Conservation (phyloP, 768 basidiomycete genomes). For the Leccinum disarticulatum region DNA sequence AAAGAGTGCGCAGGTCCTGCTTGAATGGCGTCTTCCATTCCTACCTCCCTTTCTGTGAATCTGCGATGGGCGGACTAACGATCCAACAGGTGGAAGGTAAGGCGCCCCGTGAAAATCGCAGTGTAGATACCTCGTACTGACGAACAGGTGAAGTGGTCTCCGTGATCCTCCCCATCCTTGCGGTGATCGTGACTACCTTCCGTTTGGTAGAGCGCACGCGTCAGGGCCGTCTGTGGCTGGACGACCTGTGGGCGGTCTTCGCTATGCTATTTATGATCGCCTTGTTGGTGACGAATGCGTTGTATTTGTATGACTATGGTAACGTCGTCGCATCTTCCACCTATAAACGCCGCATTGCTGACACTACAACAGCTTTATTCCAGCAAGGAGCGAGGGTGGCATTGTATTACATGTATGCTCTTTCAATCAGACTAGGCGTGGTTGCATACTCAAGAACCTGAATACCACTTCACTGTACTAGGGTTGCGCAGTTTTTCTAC, state of each 20-base stretch:
- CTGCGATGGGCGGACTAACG: neutral
- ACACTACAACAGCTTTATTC: neutral
- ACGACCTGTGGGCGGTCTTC: neutral
- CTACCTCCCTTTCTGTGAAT: neutral
- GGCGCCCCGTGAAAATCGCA: neutral
- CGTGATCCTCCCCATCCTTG: constrained; percentile 2
- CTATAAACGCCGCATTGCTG: neutral
- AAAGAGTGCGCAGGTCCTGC: neutral
- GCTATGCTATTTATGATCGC: constrained; percentile 1
- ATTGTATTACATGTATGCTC: constrained; percentile 2
- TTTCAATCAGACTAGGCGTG: neutral
- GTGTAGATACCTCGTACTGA: neutral
- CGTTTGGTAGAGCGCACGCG: constrained; percentile 1
- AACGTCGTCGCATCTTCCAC: neutral
- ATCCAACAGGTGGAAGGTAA: constrained; percentile 6
- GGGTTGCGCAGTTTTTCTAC: constrained; percentile 8
- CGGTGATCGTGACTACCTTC: constrained; percentile 1
- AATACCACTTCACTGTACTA: neutral
- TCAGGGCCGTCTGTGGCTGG: constrained; percentile 3
- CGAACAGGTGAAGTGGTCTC: neutral
- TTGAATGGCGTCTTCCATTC: neutral
- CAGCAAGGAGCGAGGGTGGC: neutral
- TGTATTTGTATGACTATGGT: constrained; percentile 5
- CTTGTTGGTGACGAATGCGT: neutral
- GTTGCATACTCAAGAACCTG: neutral